Base-by-base conservation (phyloP, 176 grass and related monocot species). In the Rhynchospora pubera region DNA sequence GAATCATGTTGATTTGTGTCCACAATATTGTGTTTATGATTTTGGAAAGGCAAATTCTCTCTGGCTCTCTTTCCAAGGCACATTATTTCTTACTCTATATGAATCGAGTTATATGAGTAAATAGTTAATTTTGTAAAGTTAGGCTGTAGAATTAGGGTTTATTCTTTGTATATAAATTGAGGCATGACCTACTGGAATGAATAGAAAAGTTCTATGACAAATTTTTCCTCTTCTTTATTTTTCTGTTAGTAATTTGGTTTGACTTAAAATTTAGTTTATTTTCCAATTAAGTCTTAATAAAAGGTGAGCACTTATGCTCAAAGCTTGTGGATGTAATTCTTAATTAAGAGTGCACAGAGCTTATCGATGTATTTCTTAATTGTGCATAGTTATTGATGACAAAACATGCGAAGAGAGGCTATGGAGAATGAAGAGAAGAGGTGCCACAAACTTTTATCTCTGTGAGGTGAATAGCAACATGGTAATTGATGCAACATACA, bases 401-500 rank as follows among this genome's bases (percentile, higher is more conserved):
- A 98, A 83, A 91, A 76, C 87, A 66, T 98, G 95, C 74, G 95
- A 98, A 89, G 82, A 91, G 81, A 98, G 95, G 85, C 86, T 98
- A 69, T 98, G 95, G 95, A 89, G 87, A 87, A 98, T 93, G 92
- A 98, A 89, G 89, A 84, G 90, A 71, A 87, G 87, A 69, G 44
- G 89, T 74, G 84, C 90, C 78, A 93, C 90, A 84, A 91, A 98
- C 73, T 98, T 94, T 74, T 98, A 98, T 65, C 87, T 98, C 22
- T 98, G 95, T 65, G 95, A 98, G 85, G 85, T 94, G 77, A 94
- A 82, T 84, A 93, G 91, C 70, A 91, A 98, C 87, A 88, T 98
- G 92, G 90, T 98, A 70, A 98, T 98, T 62, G 95, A 98, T 87
- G 92, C 95, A 46, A 98, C 95, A 58, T 79, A 93, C 78, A 98